phyloP scores from a whole-genome alignment of 2,329 filamentous ascomycete species.

The Fulvia fulva region DNA sequence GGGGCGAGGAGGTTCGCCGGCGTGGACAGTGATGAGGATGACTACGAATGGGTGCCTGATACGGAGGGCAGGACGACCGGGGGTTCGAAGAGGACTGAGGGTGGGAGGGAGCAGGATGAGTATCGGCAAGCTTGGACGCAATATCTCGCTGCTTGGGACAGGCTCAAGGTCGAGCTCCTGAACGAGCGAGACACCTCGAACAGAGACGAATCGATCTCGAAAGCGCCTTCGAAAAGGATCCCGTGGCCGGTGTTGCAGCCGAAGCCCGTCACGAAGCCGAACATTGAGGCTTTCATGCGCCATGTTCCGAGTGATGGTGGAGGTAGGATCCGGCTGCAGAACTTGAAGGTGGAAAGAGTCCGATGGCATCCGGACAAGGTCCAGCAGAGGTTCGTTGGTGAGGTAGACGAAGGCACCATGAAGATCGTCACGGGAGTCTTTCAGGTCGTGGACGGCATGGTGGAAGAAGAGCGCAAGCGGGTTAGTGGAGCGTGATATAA shows the following conservation, averaged over 20 bases:
- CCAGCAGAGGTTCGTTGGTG: slow-evolving; percentile 76
- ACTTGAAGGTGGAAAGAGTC: slow-evolving; percentile 79
- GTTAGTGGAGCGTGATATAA: background rate
- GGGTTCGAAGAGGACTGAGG: slow-evolving; percentile 9
- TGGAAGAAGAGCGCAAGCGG: slow-evolving; percentile 26
- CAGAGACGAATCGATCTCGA: slow-evolving; percentile 9
- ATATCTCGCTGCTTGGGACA: slow-evolving; percentile 31
- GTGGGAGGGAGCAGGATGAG: slow-evolving; percentile 12
- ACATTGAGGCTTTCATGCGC: slow-evolving; percentile 67
- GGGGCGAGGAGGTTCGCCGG: slow-evolving; percentile 36
- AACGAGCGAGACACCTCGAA: slow-evolving; percentile 3
- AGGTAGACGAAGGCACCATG: slow-evolving; percentile 68
- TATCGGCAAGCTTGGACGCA: slow-evolving; percentile 27
- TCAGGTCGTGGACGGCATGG: slow-evolving; percentile 69
- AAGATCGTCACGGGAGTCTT: slow-evolving; percentile 83
- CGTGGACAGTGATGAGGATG: slow-evolving; percentile 33
- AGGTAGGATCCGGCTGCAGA: slow-evolving; percentile 36
- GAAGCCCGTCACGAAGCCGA: slow-evolving; percentile 52
- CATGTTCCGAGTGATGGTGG: slow-evolving; percentile 41
- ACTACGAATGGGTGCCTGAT: slow-evolving; percentile 36
- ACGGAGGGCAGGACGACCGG: slow-evolving; percentile 11
- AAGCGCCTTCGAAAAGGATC: slow-evolving; percentile 38
- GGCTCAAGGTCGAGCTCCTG: slow-evolving; percentile 27
- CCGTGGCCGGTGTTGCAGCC: slow-evolving; percentile 73
- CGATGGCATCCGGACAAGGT: slow-evolving; percentile 98